phyloP scores from a whole-genome alignment of 1,284 basidiomycete genomes.

The Pseudozyma sp. region DNA sequence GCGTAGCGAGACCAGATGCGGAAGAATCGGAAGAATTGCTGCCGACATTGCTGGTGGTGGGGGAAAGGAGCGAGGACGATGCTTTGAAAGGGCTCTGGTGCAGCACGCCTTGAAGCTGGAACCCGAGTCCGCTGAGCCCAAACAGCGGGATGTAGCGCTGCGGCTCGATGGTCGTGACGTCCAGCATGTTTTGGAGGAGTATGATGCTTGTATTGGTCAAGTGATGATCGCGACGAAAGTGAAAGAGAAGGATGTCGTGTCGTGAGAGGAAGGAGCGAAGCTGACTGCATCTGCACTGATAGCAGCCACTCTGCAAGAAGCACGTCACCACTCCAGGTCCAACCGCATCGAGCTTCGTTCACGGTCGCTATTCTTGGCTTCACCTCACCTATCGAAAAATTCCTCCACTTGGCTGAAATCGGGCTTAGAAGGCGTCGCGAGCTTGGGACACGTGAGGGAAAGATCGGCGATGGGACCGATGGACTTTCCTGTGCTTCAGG shows the following conservation, averaged over 20 bases:
- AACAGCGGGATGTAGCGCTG: slow-evolving; percentile 44
- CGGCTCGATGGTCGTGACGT: slow-evolving; percentile 26
- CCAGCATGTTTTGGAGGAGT: slow-evolving; percentile 17
- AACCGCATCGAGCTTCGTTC: no score
- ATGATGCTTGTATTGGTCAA: no score
- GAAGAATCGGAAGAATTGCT: not conserved
- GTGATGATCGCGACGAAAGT: not conserved
- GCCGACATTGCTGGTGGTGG: slow-evolving; percentile 7
- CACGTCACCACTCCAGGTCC: no score
- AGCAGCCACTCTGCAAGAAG: no score
- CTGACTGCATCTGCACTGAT: no score
- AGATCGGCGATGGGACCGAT: slow-evolving; percentile 18
- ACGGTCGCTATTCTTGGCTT: no score
- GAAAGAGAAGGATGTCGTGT: not conserved
- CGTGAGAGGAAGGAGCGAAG: not conserved
- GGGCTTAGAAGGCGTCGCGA: not conserved
- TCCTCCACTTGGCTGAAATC: not conserved
- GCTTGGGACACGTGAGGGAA: not conserved
- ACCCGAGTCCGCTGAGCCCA: slow-evolving; percentile 40
- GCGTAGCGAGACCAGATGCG: slow-evolving; percentile 33
- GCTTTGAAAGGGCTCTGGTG: slow-evolving; percentile 22
- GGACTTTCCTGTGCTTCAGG: not conserved
- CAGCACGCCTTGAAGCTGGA: slow-evolving; percentile 30
- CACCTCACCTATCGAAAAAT: no score
- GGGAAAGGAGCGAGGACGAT: slow-evolving; percentile 29